Base-by-base conservation (phyloP, 345 rosid genomes). In the Salix viminalis region DNA sequence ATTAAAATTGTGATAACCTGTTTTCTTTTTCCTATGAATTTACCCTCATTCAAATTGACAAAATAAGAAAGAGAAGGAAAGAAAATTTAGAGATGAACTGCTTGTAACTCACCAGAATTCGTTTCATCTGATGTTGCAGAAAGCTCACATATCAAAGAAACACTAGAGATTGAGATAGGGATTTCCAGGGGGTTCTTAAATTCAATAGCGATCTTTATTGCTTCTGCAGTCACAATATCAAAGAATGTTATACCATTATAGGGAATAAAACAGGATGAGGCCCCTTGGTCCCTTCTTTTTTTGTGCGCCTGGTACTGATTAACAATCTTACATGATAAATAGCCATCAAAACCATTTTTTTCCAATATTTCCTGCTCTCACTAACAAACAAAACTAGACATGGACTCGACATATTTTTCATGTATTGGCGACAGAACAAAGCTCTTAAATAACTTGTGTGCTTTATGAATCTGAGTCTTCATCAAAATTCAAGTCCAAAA, bases 121-220 rank as follows among this genome's bases (percentile, higher is more conserved):
- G 70, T 69, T 71, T 91, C 97, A 76, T 91, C 97, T 74, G 93
- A 81, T 66, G 70, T 84, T 72, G 79, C 72, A 72, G 86, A 84
- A 77, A 88, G 94, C 79, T 92, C 92, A 75, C 97, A 92, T 71
- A 93, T 89, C 87, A 96, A 87, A 76, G 94, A 86, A 81, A 94
- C 90, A 58, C 80, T 76, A 36, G 93, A 85, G 71, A 94, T 72
- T 73, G 97, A 89, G 83, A 93, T 86, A 58, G 94, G 84, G 58
- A 92, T 85, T 77, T 89, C 91, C 79, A 96, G 84, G 58, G 99
- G 98, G 79, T 96, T 96, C 84, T 81, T 85, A 80, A 96, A 89
- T 85, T 91, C 95, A 70, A 94, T 75, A 79, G 76, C 88, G 75
- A 96, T 90, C 85, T 84, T 87, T 82, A 94, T 86, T 19, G 95